phyloP scores from a whole-genome alignment of 2,329 filamentous ascomycete genomes.

The Phyllosticta paracitricarpa region DNA sequence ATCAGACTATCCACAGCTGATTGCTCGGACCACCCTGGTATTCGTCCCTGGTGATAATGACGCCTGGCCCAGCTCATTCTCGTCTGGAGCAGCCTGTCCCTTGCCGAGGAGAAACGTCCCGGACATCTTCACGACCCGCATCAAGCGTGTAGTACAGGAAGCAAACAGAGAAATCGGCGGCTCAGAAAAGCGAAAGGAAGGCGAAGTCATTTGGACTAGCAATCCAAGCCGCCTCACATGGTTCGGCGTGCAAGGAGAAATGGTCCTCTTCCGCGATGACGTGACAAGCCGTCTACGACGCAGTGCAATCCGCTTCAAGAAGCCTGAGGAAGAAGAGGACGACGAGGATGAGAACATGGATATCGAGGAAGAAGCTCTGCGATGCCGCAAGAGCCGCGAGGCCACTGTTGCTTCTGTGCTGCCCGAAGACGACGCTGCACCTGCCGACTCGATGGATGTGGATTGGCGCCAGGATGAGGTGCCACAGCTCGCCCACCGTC shows the following conservation, averaged over 20 bases:
- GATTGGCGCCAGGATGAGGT: conserved; percentile 11
- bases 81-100: conserved; percentile 60
- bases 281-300: conserved; percentile 69
- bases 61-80: conserved; percentile 86
- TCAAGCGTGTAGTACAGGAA: conserved; percentile 68
- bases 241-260: conserved; percentile 80
- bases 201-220: conserved; percentile 76
- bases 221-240: conserved; percentile 76
- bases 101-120: conserved; percentile 66
- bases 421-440: conserved; percentile 25
- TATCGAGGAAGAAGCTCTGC: conserved; percentile 27
- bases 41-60: conserved; percentile 97
- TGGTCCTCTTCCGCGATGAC: conserved; percentile 81
- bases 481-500: conserved; percentile 17
- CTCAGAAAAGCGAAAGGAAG: conserved; percentile 39
- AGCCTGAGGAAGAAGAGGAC: conserved; percentile 28
- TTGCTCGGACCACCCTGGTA: conserved; percentile 72
- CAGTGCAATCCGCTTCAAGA: conserved; percentile 61
- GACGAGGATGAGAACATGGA: conserved; percentile 28
- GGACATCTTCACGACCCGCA: conserved; percentile 78
- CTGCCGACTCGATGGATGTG: conserved; percentile 32
- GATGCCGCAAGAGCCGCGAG: conserved; percentile 20
- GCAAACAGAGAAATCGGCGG: conserved; percentile 62
- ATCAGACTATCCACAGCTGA: conserved; percentile 70
- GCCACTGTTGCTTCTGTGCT: conserved; percentile 18